A percentile compares a stretch with the other conserved stretches of the same genome.
phyloP scores from a whole-genome alignment of 495 filamentous ascomycete genomes.

The Aspergillus kassunensis region DNA sequence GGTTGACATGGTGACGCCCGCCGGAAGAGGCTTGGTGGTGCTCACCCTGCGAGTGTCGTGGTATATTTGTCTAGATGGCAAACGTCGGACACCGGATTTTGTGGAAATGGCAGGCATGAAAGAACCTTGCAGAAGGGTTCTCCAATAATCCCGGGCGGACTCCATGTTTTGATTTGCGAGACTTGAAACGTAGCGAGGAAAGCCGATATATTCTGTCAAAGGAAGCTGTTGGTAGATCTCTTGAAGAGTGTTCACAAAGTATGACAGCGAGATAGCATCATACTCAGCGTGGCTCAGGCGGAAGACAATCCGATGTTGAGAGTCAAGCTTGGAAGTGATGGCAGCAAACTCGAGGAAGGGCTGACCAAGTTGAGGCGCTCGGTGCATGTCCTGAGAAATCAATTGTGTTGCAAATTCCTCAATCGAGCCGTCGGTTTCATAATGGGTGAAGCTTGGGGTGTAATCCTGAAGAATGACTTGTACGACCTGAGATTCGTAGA shows the following conservation, averaged over 20 bases:
- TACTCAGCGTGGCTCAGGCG: constrained; percentile 61
- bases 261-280: constrained; percentile 56
- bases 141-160: constrained; percentile 10
- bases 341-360: constrained; percentile 51
- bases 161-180: not conserved
- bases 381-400: constrained; percentile 22
- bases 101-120: constrained; percentile 11
- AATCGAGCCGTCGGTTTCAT: constrained; percentile 40
- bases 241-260: constrained; percentile 41
- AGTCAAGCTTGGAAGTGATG: constrained; percentile 29
- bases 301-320: constrained; percentile 44
- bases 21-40: not conserved
- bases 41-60: not conserved
- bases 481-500: constrained; percentile 33
- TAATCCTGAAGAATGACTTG: constrained; percentile 49
- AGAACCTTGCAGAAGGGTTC: constrained; percentile 5
- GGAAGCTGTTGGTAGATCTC: constrained; percentile 33
- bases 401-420: constrained; percentile 35
- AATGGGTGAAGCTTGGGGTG: constrained; percentile 28
- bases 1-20: constrained; percentile 41
- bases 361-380: constrained; percentile 42
- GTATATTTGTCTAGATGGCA: constrained; percentile 9
- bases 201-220: constrained; percentile 30
- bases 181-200: constrained; percentile 41
- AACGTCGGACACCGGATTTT: not conserved